These are phyloP conservation scores for Pseudozyma thailandica DNA, from an alignment of 1,284 basidiomycete genomes.

Conservation along the genomic window DNA sequence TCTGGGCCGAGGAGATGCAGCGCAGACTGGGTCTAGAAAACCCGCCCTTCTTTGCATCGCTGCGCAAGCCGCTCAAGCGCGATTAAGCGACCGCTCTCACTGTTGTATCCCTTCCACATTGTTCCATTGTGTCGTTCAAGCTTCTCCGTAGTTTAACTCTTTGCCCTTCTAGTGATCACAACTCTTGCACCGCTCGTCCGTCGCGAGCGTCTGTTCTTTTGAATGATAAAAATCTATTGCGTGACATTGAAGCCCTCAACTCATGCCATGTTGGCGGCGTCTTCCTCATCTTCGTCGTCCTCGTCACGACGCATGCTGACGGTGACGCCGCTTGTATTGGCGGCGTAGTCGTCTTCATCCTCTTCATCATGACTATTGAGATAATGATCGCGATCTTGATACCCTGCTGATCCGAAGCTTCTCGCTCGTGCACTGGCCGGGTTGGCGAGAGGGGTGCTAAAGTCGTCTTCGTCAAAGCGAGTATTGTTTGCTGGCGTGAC, in stretches of 20 bases:
- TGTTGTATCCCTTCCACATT: not conserved
- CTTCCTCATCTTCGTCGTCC: slow-evolving; percentile 43
- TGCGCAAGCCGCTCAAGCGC: slow-evolving; percentile 38
- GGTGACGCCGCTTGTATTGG: slow-evolving; percentile 47
- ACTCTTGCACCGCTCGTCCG: too few species aligned
- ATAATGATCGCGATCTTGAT: slow-evolving; percentile 15
- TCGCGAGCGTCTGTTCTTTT: too few species aligned
- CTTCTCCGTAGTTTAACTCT: too few species aligned
- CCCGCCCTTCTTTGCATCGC: slow-evolving; percentile 40
- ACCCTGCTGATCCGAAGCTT: not conserved
- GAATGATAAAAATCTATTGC: too few species aligned
- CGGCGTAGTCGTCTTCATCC: slow-evolving; percentile 46
- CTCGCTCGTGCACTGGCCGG: slow-evolving; percentile 7
- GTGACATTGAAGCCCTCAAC: too few species aligned
- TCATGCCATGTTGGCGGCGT: slow-evolving; percentile 12
- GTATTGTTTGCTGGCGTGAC: slow-evolving; percentile 21
- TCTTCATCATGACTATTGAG: slow-evolving; percentile 33
- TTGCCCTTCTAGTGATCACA: slow-evolving; percentile 3
- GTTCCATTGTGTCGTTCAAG: too few species aligned
- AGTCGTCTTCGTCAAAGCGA: slow-evolving; percentile 25
- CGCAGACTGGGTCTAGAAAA: slow-evolving; percentile 33
- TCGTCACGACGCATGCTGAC: slow-evolving; percentile 55
- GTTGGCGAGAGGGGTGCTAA: slow-evolving; percentile 30
- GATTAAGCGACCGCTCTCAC: slow-evolving; percentile 5
- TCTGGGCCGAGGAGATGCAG: slow-evolving; percentile 48